Base-by-base conservation (phyloP, 495 filamentous ascomycete species). In the Penicillium crystallinum region DNA sequence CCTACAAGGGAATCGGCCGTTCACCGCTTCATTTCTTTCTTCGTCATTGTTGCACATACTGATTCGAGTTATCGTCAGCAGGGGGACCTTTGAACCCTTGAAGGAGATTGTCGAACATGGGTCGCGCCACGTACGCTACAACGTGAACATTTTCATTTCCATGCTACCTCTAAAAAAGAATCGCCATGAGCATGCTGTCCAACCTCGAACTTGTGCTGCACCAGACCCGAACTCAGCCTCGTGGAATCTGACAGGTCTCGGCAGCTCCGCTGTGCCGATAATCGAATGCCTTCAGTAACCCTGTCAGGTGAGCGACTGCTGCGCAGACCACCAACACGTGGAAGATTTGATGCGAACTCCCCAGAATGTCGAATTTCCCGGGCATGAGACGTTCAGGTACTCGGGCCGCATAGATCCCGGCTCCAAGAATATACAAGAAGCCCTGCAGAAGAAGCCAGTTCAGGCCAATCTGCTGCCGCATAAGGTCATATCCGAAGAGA, bases 391-490 rank as follows among this genome's bases (percentile, higher is more conserved):
- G 66, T 56, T 81, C 78, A 15, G 78, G 78, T 42, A 80, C 66
- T 8, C 78, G 74, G 49, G 77, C 75, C 19, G 89, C 91, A 68
- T 96, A 96, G 27, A 97, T 74, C 22, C 75, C 81, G 8, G 93
- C 93, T 8, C 95, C 93, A 21, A 87, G 67, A 25, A 97, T 85
- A 72, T 98, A 97, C 38, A 97, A 62, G 35, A 78, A 74, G 2
- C 92, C 93, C 64, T 97, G 85, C 3, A 82, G 58, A 1, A 90
- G 62, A n/a, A 95, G 71, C 89, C 89, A 97, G 38, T 71, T 76
- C 23, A 98, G 81, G 2, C 90, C 89, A 65, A 97, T 95, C 49
- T 84, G 80, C 23, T 81, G 70, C 25, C 84, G 75, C 62, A 89
- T 76, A 47, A 74, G 71, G 14, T 64, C 61, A 12, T 73, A 43